Evolutionary conservation across 208 protist genomes (phyloP).

Genomic region (Lotmaria passim): DNA sequence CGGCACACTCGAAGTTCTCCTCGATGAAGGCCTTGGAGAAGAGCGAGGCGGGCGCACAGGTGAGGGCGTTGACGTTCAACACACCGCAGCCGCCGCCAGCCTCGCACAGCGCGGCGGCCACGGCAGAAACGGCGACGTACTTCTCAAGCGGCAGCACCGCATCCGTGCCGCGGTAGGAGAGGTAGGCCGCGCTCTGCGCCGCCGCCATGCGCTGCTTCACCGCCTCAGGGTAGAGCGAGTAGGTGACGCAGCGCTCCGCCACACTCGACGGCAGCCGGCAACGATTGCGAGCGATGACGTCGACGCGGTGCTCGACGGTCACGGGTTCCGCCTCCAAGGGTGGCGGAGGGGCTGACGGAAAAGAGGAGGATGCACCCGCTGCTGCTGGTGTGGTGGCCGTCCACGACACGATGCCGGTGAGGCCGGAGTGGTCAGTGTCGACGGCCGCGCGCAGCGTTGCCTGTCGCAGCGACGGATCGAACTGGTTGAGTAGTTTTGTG

Average conservation of each 20-base stretch:
- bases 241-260: slow-evolving; percentile 19
- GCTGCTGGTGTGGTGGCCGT: background rate
- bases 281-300: slow-evolving; percentile 13
- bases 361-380: no score
- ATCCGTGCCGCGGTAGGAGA: slow-evolving; percentile 28
- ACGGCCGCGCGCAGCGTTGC: background rate
- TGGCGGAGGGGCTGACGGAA: background rate
- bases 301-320: slow-evolving; percentile 12
- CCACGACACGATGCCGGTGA: slow-evolving; percentile 6
- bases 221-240: slow-evolving; percentile 18
- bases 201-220: slow-evolving; percentile 14
- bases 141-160: slow-evolving; percentile 25
- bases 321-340: background rate
- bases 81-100: slow-evolving; percentile 16
- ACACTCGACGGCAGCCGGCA: slow-evolving; percentile 16
- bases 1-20: background rate
- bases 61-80: slow-evolving; percentile 30
- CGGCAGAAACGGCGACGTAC: slow-evolving; percentile 27
- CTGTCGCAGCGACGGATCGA: slow-evolving; percentile 15
- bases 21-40: slow-evolving; percentile 18
- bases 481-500: background rate
- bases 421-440: slow-evolving; percentile 4
- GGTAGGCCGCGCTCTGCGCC: slow-evolving; percentile 19
- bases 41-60: slow-evolving; percentile 17
- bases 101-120: slow-evolving; percentile 24